Evolutionary conservation across 768 basidiomycete genomes (phyloP), one percentile per base, ranked within the genome.

Genomic region (Amanita thiersii): DNA sequence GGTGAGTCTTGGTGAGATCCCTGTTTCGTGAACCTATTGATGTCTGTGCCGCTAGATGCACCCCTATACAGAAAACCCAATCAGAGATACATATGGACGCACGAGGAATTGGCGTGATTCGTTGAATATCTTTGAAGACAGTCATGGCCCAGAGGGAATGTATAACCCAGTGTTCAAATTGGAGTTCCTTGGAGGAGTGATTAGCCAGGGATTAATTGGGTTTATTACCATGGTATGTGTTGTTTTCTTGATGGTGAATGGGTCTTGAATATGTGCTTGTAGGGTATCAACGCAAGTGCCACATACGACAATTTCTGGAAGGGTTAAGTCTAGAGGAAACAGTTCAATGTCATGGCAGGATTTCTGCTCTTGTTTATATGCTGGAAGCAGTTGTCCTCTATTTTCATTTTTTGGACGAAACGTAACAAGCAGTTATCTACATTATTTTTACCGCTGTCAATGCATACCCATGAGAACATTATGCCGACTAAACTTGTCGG

Each of bases 161-260:
- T 77, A 77, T 42, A 65, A 74, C 48, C 74, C 74, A 10, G 60
- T 75, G 10, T 75, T 77, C 56, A 69, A 64, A 45, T 58, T 69
- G 10, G 67, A 77, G 39, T 45, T 73, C 3, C 54, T 75, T 14
- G 73, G 74, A 1, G 70, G 70, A 1, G 69, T 77, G 1, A 55
- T 77, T 14, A 56, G 56, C 9, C 74, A 77, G 46, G 74, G 74
- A 0, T 46, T 77, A 9, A 51, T 72, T 45, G 73, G 65, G 6
- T 77, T 73, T 48, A 77, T 77, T 38, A 77, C 74, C 0, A 77
- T 77, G 72, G 73, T 70, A 35, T 19, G 61, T 51, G 11, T 20
- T 35, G 2, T 5, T n/a, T 4, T 37, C 14, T 19, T 14, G 12
- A n/a, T 15, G 9, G 10, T 39, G 3, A n/a, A 15, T 8, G 24